Evolutionary conservation across 768 basidiomycete species (phyloP).

Genomic region (Butyriboletus loyo): DNA sequence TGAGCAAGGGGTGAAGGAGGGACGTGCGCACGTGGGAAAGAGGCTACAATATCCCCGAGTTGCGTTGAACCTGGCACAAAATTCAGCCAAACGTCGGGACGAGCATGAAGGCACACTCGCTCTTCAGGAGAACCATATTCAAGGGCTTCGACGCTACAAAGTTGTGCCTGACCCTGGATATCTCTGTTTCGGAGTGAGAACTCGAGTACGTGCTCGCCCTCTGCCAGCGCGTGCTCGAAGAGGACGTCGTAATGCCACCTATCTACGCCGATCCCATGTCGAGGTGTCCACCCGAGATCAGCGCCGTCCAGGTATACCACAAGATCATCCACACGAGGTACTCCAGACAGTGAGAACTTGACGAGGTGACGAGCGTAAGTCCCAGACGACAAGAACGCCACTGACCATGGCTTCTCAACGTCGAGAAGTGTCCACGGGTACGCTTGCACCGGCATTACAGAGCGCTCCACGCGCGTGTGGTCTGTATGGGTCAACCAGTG

Average conservation of each 20-base stretch:
- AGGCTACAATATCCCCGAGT: slow-evolving; percentile 58
- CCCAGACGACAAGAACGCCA: slow-evolving; percentile 62
- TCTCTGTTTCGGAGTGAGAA: slow-evolving; percentile 52
- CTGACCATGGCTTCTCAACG: slow-evolving; percentile 54
- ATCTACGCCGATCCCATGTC: slow-evolving; percentile 56
- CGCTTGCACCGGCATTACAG: slow-evolving; percentile 69
- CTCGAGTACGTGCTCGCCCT: slow-evolving; percentile 54
- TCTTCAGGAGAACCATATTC: slow-evolving; percentile 66
- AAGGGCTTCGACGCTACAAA: slow-evolving; percentile 74
- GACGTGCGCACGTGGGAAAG: slow-evolving; percentile 64
- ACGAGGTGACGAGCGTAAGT: slow-evolving; percentile 57
- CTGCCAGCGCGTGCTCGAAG: slow-evolving; percentile 36
- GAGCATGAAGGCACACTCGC: slow-evolving; percentile 31
- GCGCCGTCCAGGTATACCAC: slow-evolving; percentile 57
- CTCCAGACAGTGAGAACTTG: slow-evolving; percentile 70
- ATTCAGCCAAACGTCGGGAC: background rate
- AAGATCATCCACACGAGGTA: slow-evolving; percentile 54
- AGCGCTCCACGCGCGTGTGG: slow-evolving; percentile 53
- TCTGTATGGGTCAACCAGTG: slow-evolving; percentile 59
- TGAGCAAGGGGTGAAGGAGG: background rate
- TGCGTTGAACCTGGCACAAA: slow-evolving; percentile 62
- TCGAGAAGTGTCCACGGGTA: slow-evolving; percentile 79
- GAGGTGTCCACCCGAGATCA: slow-evolving; percentile 54
- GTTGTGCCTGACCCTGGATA: slow-evolving; percentile 56
- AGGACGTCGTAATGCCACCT: slow-evolving; percentile 74